Base-by-base conservation (phyloP, 2,329 filamentous ascomycete genomes). In the Pseudogymnoascus sp. region DNA sequence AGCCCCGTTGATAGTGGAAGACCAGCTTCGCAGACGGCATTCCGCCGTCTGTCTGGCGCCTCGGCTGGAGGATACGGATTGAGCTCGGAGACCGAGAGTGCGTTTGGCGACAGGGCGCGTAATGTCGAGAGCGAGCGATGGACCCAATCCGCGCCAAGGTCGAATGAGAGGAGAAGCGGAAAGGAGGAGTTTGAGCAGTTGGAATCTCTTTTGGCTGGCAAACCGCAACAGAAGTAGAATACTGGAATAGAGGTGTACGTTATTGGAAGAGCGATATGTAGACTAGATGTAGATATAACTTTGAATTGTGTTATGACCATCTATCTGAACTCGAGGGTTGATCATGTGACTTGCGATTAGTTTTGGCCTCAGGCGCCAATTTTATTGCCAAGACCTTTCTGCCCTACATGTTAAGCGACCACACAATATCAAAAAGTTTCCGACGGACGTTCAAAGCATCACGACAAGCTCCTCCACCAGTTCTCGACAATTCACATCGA, bases 401-500 rank as follows among this genome's bases (percentile, higher is more conserved):
- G 48, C 48, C 48, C 48, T 55, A 55, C 27, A 33, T n/a, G 29
- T 33, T 55, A 55, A 55, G 48, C 48, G 48, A 55, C 48, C 48
- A 55, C 48, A 55, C 45, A 55, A 55, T 55, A 55, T 55, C 48
- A 55, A 55, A 45, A 55, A 55, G 48, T 55, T 55, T 55, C 29
- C 7, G 4, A 29, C 18, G 13, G 48, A 55, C n/a, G n/a, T 55
- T 55, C 29, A 55, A 27, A 29, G 33, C 48, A 55, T 18, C 48
- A 55, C 48, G 48, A 55, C 48, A 55, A 55, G 48, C 48, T 55
- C 48, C 29, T 55, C 58, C 33, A 59, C 58, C 58, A 59, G 58
- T 59, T 58, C 45, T 63, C 65, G 64, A 67, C 65, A 66, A 67
- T 60, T 58, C 62, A 68, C 61, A 37, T 63, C 61, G 59, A 63